These are phyloP conservation scores for Aurifilum marmelostoma DNA, from an alignment of 2,329 filamentous ascomycete genomes.

Conservation along the genomic window DNA sequence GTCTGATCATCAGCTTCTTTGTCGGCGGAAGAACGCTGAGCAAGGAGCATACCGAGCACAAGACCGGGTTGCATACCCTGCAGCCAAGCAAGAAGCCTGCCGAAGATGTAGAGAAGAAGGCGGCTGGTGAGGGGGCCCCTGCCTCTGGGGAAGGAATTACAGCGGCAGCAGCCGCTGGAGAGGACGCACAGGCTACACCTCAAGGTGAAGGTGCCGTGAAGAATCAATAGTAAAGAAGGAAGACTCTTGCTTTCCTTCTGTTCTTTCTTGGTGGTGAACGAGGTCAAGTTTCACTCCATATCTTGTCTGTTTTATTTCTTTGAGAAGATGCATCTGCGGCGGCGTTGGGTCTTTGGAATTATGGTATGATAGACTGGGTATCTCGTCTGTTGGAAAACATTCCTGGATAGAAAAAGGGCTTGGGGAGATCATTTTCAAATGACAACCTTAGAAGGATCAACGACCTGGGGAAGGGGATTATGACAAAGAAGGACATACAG, in stretches of 20 bases:
- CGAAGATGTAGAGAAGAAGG: slow-evolving; percentile 32
- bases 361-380: neutral
- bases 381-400: neutral
- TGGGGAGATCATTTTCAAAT: neutral
- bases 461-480: neutral
- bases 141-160: neutral
- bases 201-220: neutral
- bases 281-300: neutral
- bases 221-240: neutral
- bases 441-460: neutral
- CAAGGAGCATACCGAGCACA: slow-evolving; percentile 60
- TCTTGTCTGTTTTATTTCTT: neutral
- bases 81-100: slow-evolving; percentile 41
- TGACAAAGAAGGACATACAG: neutral
- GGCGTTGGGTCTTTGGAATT: neutral
- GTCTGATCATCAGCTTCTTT: slow-evolving; percentile 51
- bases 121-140: neutral
- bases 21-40: slow-evolving; percentile 55
- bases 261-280: neutral
- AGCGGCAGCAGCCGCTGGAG: neutral
- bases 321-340: neutral
- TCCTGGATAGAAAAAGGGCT: neutral
- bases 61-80: slow-evolving; percentile 56
- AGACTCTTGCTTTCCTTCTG: neutral
- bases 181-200: neutral